phyloP scores from a whole-genome alignment of 257 asterid genomes.

The Forsythia viridissima region DNA sequence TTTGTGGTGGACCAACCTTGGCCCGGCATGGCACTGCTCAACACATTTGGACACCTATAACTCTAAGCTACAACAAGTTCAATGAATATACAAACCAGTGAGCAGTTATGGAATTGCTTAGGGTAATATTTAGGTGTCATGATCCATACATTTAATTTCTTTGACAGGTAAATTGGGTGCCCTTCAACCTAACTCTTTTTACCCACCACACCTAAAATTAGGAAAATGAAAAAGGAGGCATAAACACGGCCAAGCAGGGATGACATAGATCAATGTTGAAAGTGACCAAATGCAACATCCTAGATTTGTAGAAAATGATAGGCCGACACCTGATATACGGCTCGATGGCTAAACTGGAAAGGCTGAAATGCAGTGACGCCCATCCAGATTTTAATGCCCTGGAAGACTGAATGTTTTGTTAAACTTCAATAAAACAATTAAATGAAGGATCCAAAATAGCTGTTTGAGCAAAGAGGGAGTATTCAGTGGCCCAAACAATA shows the following conservation, averaged over 20 bases:
- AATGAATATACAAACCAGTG: background rate
- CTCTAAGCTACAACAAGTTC: too few relatives aligned
- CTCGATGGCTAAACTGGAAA: background rate
- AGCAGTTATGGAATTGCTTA: background rate
- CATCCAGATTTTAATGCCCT: background rate
- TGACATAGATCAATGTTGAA: background rate
- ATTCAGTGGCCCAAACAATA: background rate
- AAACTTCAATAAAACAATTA: background rate
- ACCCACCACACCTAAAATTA: background rate
- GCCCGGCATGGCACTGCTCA: background rate
- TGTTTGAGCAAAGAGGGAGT: background rate
- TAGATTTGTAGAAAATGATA: background rate
- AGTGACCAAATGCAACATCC: background rate
- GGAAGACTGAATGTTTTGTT: background rate
- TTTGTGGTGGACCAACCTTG: background rate
- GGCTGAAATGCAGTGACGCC: background rate
- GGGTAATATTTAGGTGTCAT: background rate
- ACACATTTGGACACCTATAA: too few relatives aligned
- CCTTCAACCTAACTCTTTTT: background rate
- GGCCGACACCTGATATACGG: background rate
- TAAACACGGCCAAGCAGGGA: too few relatives aligned
- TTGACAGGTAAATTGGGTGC: background rate
- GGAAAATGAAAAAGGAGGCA: background rate
- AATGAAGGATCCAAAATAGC: background rate
- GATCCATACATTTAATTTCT: background rate